Evolutionary conservation across 208 protist species (phyloP), one percentile per base, ranked within the genome.

Genomic region (Crithidia bombi): DNA sequence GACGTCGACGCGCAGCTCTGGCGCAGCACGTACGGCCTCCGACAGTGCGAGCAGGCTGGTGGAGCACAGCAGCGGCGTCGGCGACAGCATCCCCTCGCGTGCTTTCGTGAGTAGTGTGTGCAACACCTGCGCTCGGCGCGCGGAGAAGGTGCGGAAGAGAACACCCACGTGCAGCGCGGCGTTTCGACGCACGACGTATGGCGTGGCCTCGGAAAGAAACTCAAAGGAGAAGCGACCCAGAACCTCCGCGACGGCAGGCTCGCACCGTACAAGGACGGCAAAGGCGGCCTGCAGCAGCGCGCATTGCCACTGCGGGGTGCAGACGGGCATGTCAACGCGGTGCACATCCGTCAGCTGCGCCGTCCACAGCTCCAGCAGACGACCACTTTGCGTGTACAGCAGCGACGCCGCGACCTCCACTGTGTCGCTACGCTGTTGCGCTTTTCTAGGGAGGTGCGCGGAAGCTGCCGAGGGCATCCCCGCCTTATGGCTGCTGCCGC

Each of bases 191-290:
- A 90, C 82, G 26, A 41, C 57, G 51, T 83, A 89, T n/a, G 83
- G 55, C 14, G 75, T 74, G 28, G 43, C 56, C 44, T 72, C 46
- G 28, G 82, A 78, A 19, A 93, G 68, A 44, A 85, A 89, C 23
- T 76, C 79, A 63, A 93, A 93, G n/a, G 83, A 78, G 49, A 85
- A 81, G 52, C 82, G 81, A 10, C 87, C 85, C 4, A 93, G 81
- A 25, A 71, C 74, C 39, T 88, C 87, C 12, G 85, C 83, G 3
- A 85, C 78, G 3, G 19, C 32, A 1, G 79, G 65, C 17, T 82
- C 78, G 57, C 81, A 87, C 32, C 71, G 54, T 26, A 82, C 85
- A 0, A 90, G 46, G 0, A 89, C 54, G 14, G 62, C 56, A 30
- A 71, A 78, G 63, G 57, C 61, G 35, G 55, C 26, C 38, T 66